A percentile compares a stretch with the other conserved stretches of the same genome.
phyloP scores from a whole-genome alignment of 2,329 filamentous ascomycete species.

The Aspergillus sp. region DNA sequence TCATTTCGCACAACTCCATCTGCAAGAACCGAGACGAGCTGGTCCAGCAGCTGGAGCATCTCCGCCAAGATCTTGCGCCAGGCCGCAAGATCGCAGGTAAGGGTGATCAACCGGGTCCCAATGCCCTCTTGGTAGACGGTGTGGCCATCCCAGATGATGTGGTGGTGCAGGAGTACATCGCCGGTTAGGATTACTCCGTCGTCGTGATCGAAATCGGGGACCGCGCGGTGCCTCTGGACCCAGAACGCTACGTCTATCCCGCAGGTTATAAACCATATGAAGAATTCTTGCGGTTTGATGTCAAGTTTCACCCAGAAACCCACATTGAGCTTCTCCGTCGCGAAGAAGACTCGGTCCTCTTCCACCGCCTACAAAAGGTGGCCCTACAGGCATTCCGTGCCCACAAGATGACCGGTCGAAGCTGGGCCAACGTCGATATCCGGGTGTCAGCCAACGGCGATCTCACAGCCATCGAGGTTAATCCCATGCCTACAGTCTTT shows the following conservation, averaged over 20 bases:
- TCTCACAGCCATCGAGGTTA: conserved; percentile 17
- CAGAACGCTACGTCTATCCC: not conserved
- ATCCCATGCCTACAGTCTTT: conserved; percentile 16
- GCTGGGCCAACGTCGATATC: conserved; percentile 16
- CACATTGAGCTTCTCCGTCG: conserved; percentile 8
- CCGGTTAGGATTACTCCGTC: conserved; percentile 15
- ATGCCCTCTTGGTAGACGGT: no score
- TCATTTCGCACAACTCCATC: no score
- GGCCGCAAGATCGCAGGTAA: no score
- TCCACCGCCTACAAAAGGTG: conserved; percentile 12
- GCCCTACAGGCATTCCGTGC: conserved; percentile 13
- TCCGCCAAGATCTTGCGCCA: no score
- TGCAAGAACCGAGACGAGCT: no score
- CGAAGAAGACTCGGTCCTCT: conserved; percentile 11
- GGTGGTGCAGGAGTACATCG: no score
- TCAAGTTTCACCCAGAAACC: conserved; percentile 14
- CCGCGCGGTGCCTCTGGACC: conserved; percentile 8
- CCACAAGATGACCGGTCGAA: conserved; percentile 8
- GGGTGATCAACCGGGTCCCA: no score
- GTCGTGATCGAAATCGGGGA: conserved; percentile 15
- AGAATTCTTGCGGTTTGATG: conserved; percentile 14
- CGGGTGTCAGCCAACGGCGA: conserved; percentile 10
- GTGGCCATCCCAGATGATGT: no score
- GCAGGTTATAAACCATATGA: conserved; percentile 3
- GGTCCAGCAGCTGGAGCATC: no score